A percentile compares a stretch with the other conserved stretches of the same genome.
These are phyloP conservation scores for Zygosaccharomyces sapae DNA, from an alignment of 1,139 yeast genomes.

Conservation along the genomic window DNA sequence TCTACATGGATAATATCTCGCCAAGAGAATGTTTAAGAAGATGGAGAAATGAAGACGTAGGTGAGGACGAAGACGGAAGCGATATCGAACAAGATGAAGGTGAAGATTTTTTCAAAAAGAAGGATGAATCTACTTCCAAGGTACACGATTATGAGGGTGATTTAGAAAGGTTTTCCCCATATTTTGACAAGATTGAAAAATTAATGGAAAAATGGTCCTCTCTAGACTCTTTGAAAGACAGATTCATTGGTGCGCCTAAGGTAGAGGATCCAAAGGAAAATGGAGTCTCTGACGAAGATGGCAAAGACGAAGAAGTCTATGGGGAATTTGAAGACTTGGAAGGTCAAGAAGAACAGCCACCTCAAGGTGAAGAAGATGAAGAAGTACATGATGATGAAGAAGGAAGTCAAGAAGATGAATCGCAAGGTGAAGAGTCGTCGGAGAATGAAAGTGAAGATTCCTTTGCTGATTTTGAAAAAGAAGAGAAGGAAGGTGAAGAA, in stretches of 20 bases:
- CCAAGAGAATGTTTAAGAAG: constrained; percentile 71
- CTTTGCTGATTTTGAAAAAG: constrained; percentile 52
- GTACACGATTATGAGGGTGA: constrained; percentile 17
- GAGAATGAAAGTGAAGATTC: constrained; percentile 39
- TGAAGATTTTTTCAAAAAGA: constrained; percentile 64
- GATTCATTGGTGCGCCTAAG: constrained; percentile 70
- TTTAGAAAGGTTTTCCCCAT: constrained; percentile 37
- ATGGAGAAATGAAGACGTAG: constrained; percentile 60
- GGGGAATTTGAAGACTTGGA: constrained; percentile 84
- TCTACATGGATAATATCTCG: constrained; percentile 71
- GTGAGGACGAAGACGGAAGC: constrained; percentile 42
- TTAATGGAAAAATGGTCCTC: constrained; percentile 52
- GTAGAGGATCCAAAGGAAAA: constrained; percentile 39
- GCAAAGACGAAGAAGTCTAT: constrained; percentile 52
- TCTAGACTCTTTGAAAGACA: constrained; percentile 45
- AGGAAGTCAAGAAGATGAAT: constrained; percentile 11
- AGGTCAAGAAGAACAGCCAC: constrained; percentile 35
- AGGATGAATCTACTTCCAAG: constrained; percentile 31
- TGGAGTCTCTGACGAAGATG: constrained; percentile 40
- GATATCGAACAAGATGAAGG: constrained; percentile 52
- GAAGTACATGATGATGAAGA: constrained; percentile 34
- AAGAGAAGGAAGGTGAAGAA: constrained; percentile 38
- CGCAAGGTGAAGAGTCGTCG: constrained; percentile 30
- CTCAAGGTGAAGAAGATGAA: constrained; percentile 19
- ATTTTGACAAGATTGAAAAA: constrained; percentile 47